Evolutionary conservation across 2,329 filamentous ascomycete genomes (phyloP).

Genomic region (Monilinia fructicola): DNA sequence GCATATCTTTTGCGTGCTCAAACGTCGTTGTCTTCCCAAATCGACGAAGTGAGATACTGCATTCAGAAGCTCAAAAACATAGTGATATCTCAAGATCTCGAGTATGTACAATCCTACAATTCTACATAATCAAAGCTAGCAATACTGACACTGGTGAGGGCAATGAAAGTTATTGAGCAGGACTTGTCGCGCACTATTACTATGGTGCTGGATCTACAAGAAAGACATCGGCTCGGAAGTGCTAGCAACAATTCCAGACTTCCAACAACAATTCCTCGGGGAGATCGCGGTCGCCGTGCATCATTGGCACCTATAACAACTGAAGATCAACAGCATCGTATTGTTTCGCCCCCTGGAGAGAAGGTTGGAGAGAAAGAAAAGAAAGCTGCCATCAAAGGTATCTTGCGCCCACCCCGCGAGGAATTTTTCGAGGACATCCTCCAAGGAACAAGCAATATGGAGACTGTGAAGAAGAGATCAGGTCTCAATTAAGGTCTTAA

Average conservation of each 20-base stretch:
- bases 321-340: background rate
- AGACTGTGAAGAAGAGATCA: background rate
- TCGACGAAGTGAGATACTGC: background rate
- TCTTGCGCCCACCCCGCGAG: background rate
- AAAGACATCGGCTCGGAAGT: background rate
- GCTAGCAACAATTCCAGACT: background rate
- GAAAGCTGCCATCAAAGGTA: background rate
- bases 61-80: background rate
- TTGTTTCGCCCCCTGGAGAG: background rate
- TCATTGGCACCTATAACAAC: background rate
- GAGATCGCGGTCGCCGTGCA: background rate
- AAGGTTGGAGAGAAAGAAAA: background rate
- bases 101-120: background rate
- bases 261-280: background rate
- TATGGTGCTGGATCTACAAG: background rate
- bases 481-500: background rate
- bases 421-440: background rate
- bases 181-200: background rate
- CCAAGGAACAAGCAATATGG: background rate
- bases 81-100: background rate
- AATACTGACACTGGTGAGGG: background rate
- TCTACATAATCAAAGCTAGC: rapidly evolving
- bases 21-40: background rate
- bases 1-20: background rate
- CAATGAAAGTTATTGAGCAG: background rate